These are phyloP conservation scores for Fusarium hostae DNA, from an alignment of 2,329 filamentous ascomycete genomes.

Conservation along the genomic window DNA sequence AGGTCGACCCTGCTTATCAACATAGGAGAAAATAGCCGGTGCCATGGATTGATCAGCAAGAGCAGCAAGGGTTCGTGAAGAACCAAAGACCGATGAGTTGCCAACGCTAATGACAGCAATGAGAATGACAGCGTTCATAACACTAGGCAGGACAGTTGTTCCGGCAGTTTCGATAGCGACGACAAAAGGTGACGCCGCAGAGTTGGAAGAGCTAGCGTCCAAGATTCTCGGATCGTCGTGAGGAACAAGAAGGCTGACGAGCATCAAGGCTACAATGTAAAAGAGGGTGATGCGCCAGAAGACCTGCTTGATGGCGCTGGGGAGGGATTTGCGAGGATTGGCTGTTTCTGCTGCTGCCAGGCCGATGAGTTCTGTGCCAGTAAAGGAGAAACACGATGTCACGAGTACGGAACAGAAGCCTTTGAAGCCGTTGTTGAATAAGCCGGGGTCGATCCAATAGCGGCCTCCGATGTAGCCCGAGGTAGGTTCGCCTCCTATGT, in stretches of 20 bases:
- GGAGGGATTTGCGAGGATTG: conserved; percentile 83
- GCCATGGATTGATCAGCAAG: conserved; percentile 89
- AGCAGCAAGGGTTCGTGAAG: conserved; percentile 89
- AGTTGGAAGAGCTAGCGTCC: conserved; percentile 66
- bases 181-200: conserved; percentile 87
- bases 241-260: conserved; percentile 85
- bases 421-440: conserved; percentile 84
- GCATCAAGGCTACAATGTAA: conserved; percentile 82
- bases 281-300: conserved; percentile 94
- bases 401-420: conserved; percentile 81
- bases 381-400: conserved; percentile 79
- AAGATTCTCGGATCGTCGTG: conserved; percentile 75
- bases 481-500: conserved; percentile 79
- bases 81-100: conserved; percentile 91
- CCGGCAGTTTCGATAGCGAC: conserved; percentile 88
- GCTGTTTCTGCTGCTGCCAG: conserved; percentile 80
- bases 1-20: conserved; percentile 83
- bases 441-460: conserved; percentile 82
- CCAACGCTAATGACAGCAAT: conserved; percentile 92
- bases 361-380: conserved; percentile 79
- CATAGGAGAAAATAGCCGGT: conserved; percentile 79
- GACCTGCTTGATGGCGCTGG: conserved; percentile 91
- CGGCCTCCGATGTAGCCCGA: conserved; percentile 81
- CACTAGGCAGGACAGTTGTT: conserved; percentile 81
- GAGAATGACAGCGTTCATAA: conserved; percentile 94